A percentile compares a stretch with the other conserved stretches of the same genome.
These are phyloP conservation scores for Bruguiera hainesii DNA, from an alignment of 441 rosid species.

Conservation along the genomic window DNA sequence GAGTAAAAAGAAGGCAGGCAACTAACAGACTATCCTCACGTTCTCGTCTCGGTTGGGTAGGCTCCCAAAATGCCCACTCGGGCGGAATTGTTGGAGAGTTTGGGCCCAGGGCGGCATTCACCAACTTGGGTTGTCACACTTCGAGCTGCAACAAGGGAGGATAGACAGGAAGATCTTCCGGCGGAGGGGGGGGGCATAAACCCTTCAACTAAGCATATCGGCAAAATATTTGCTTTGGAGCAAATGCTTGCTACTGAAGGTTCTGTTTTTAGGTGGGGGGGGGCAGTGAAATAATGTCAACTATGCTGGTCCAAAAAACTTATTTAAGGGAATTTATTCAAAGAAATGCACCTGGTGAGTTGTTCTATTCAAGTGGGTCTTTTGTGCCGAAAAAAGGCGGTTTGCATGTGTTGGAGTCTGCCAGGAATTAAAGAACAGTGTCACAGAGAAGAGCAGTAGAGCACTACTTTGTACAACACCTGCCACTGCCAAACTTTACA, in stretches of 20 bases:
- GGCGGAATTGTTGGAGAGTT: too few species aligned
- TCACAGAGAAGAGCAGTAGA: slow-evolving; percentile 8
- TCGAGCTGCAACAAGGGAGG: too few species aligned
- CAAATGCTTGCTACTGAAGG: neutral
- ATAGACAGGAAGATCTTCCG: too few species aligned
- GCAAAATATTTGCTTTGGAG: too few species aligned
- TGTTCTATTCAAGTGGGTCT: slow-evolving; percentile 33
- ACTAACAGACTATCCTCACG: too few species aligned
- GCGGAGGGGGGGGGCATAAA: too few species aligned
- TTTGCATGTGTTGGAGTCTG: slow-evolving; percentile 45
- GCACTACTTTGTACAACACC: slow-evolving; percentile 29
- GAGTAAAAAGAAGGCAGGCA: too few species aligned
- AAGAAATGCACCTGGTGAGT: slow-evolving; percentile 17
- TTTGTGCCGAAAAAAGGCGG: slow-evolving; percentile 26
- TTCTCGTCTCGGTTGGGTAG: too few species aligned
- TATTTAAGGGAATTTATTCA: slow-evolving; percentile 9
- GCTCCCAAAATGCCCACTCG: too few species aligned
- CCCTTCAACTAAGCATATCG: too few species aligned
- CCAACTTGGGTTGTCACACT: too few species aligned
- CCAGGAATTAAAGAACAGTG: slow-evolving; percentile 27
- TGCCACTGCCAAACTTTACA: slow-evolving; percentile 35
- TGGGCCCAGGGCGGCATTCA: too few species aligned
- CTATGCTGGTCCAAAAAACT: neutral
- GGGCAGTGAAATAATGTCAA: neutral
- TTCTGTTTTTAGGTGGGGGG: neutral